These are phyloP conservation scores for Alternaria rosae DNA, from an alignment of 2,329 filamentous ascomycete genomes.

Conservation along the genomic window DNA sequence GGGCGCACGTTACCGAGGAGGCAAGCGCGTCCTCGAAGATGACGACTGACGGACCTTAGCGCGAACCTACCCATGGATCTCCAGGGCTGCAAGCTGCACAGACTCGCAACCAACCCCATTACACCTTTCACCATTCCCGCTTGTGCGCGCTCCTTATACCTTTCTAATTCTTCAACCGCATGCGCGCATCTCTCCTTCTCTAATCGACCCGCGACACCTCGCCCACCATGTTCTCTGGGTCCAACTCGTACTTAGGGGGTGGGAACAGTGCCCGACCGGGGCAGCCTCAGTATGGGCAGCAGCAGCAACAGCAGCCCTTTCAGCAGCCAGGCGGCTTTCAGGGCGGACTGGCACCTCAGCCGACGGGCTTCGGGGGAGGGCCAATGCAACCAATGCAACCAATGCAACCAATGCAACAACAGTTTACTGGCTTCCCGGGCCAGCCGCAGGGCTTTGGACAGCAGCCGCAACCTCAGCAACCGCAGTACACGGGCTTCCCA, in stretches of 20 bases:
- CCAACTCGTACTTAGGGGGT: slow-evolving; percentile 84
- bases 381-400: slow-evolving; percentile 62
- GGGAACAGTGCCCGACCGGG: slow-evolving; percentile 77
- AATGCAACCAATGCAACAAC: slow-evolving; percentile 61
- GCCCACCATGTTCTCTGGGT: slow-evolving; percentile 82
- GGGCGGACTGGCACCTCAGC: slow-evolving; percentile 55
- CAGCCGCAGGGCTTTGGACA: slow-evolving; percentile 57
- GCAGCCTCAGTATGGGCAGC: slow-evolving; percentile 56
- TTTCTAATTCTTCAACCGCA: slow-evolving; percentile 22
- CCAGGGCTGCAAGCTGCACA: slow-evolving; percentile 33
- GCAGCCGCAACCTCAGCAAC: slow-evolving; percentile 52
- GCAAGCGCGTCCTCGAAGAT: slow-evolving; percentile 27
- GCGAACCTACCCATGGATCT: slow-evolving; percentile 28
- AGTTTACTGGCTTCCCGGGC: slow-evolving; percentile 59
- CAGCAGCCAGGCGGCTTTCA: slow-evolving; percentile 65
- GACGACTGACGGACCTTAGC: slow-evolving; percentile 42
- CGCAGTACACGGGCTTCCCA: slow-evolving; percentile 59
- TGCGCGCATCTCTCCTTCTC: slow-evolving; percentile 26
- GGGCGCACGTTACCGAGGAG: slow-evolving; percentile 10
- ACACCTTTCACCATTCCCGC: slow-evolving; percentile 28
- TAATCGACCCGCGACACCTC: slow-evolving; percentile 30
- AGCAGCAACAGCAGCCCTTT: slow-evolving; percentile 56
- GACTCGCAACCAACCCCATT: slow-evolving; percentile 31
- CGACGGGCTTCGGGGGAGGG: slow-evolving; percentile 60
- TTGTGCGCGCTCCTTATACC: slow-evolving; percentile 22